A percentile compares a stretch with the other conserved stretches of the same genome.
These are phyloP conservation scores for Xerocomus nothofagi DNA, from an alignment of 1,284 basidiomycete genomes.

Conservation along the genomic window DNA sequence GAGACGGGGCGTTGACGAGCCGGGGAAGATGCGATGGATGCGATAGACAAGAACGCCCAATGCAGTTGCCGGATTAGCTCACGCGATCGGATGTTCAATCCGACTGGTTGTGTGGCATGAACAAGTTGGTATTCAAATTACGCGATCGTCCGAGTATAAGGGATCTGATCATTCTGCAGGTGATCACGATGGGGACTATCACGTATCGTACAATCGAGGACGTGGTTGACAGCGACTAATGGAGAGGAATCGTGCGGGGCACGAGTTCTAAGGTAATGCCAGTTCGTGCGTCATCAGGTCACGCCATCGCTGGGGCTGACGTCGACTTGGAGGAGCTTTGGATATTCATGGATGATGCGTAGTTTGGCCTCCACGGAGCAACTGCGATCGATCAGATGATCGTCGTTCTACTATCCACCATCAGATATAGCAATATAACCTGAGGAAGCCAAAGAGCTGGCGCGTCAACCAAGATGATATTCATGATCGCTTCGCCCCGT, in stretches of 20 bases:
- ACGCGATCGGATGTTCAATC: conserved; percentile 88
- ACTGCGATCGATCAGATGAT: conserved; percentile 99
- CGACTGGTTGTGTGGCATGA: conserved; percentile 91
- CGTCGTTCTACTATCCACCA: conserved; percentile 86
- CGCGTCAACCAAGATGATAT: conserved; percentile 94
- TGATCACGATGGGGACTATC: conserved; percentile 98
- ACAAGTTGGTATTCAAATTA: conserved; percentile 49
- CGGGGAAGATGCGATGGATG: conserved; percentile 76
- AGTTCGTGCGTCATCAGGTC: conserved; percentile 91
- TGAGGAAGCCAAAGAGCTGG: conserved; percentile 79
- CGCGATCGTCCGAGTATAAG: conserved; percentile 46
- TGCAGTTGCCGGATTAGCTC: conserved; percentile 99
- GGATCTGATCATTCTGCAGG: conserved; percentile 94
- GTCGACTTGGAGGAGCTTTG: conserved; percentile 99
- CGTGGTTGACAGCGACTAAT: conserved; percentile 98
- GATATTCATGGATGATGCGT: conserved; percentile 99
- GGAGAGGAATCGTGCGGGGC: conserved; percentile 98
- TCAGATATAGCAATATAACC: conserved; percentile 79
- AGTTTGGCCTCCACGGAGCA: conserved; percentile 96
- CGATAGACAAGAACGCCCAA: conserved; percentile 90
- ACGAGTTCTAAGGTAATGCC: conserved; percentile 98
- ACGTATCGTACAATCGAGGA: conserved; percentile 96
- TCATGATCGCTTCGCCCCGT: too few species aligned
- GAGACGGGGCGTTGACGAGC: conserved; percentile 83
- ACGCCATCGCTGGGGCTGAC: conserved; percentile 95